Base-by-base conservation (phyloP, 2,329 filamentous ascomycete genomes). In the Dryadomyces sulphureus region DNA sequence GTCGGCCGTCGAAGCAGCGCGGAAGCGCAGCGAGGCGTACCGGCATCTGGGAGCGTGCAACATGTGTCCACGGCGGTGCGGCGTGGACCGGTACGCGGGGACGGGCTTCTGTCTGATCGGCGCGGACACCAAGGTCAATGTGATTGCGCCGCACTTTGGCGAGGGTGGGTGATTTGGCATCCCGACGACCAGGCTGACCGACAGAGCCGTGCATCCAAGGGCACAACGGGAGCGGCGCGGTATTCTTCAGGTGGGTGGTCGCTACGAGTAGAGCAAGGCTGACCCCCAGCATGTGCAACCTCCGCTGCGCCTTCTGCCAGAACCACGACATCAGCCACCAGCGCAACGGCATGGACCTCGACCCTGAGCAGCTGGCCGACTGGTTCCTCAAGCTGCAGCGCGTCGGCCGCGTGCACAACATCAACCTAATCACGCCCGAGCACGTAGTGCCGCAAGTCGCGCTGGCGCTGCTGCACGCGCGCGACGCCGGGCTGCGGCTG, bases 331-430 rank as follows among this genome's bases (percentile, higher is more conserved):
- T 93, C 43, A 73, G 84, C 0, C 86, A 92, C 57, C 77, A 84
- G 60, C 73, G 77, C n/a, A 86, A 86, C 40, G 85, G 86, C 1
- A 82, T 86, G 62, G 81, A 89, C 53, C 65, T 92, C 25, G 83
- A 79, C 0, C 83, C 84, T 0, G 83, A 89, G 59, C 75, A 88
- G 57, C 71, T 94, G 5, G 86, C 73, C 5, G 79, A 53, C 38
- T 92, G 86, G 86, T 89, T 82, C 61, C 55, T 92, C 48, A 92
- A 92, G 63, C 65, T 93, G 38, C 85, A 92, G 59, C 70, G 84
- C 24, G 72, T 85, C 2, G 86, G 84, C n/a, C 65, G 71, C 8
- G 83, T 86, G n/a, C 85, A 93, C 65, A 92, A 92, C 59, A 89
- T 93, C 68, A 92, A 94, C 60, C 75, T 90, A 20, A 75, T 93